These are phyloP conservation scores for Parastagonospora avenae DNA, from an alignment of 2,329 filamentous ascomycete genomes.

Conservation along the genomic window DNA sequence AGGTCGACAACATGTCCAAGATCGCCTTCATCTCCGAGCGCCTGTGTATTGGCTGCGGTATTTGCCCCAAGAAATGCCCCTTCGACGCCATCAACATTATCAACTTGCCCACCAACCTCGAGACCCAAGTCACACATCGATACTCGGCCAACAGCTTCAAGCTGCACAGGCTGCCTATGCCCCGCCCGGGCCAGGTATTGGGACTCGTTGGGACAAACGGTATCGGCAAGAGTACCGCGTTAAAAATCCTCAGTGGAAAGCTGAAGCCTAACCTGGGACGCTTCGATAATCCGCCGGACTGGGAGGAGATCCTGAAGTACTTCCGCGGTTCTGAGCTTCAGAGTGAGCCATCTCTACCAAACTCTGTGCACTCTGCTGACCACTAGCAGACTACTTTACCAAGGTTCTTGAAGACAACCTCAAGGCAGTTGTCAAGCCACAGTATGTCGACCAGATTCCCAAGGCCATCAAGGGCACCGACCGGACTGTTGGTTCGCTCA, in stretches of 20 bases:
- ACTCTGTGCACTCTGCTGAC: conserved; percentile 18
- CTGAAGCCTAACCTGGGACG: conserved; percentile 96
- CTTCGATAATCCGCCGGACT: conserved; percentile 96
- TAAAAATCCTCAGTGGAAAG: conserved; percentile 98
- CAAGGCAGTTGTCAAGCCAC: conserved; percentile 97
- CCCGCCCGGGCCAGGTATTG: conserved; percentile 90
- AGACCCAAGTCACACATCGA: conserved; percentile 95
- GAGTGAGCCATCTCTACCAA: conserved; percentile 63
- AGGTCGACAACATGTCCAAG: conserved; percentile 85
- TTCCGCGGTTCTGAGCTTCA: conserved; percentile 97
- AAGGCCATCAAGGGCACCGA: conserved; percentile 83
- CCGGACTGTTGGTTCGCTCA: conserved; percentile 78
- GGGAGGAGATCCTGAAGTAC: conserved; percentile 98
- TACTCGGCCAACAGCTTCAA: conserved; percentile 99
- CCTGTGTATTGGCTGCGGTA: conserved; percentile 97
- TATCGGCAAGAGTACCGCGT: conserved; percentile 99
- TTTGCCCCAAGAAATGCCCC: conserved; percentile 98
- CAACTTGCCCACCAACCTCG: conserved; percentile 99
- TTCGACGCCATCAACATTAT: conserved; percentile 99
- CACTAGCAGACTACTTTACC: conserved; percentile 84
- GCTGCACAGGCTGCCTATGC: conserved; percentile 94
- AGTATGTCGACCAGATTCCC: conserved; percentile 98
- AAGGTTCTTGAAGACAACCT: conserved; percentile 96
- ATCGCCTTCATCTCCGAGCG: conserved; percentile 98
- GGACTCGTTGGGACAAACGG: conserved; percentile 98